These are phyloP conservation scores for Mycena metata DNA, from an alignment of 768 basidiomycete species.

Conservation along the genomic window DNA sequence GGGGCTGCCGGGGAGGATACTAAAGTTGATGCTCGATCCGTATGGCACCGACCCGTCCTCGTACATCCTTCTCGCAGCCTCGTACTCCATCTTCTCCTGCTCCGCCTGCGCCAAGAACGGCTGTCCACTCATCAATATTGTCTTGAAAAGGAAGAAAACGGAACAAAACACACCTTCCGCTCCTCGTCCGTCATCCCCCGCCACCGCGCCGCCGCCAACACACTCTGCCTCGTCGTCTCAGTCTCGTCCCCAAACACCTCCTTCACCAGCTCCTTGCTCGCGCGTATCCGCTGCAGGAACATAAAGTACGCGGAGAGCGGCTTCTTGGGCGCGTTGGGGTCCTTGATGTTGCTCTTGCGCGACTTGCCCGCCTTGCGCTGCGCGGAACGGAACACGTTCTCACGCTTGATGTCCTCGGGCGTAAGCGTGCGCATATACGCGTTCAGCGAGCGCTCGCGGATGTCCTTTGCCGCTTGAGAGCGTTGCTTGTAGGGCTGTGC, in stretches of 20 bases:
- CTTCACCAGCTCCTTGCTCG: slow-evolving; percentile 77
- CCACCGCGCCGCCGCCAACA: slow-evolving; percentile 94
- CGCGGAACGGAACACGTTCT: slow-evolving; percentile 91
- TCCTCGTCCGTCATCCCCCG: slow-evolving; percentile 93
- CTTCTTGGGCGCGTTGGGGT: slow-evolving; percentile 97
- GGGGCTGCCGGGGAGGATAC: slow-evolving; percentile 80
- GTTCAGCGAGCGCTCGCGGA: slow-evolving; percentile 83
- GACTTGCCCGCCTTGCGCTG: slow-evolving; percentile 95
- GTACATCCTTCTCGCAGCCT: slow-evolving; percentile 86
- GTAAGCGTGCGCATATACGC: slow-evolving; percentile 91
- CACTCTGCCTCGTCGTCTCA: slow-evolving; percentile 95
- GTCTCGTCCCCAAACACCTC: slow-evolving; percentile 91
- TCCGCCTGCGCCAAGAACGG: slow-evolving; percentile 95
- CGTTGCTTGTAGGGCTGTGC: slow-evolving; percentile 85
- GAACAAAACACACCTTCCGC: slow-evolving; percentile 74
- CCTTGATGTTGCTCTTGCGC: slow-evolving; percentile 94
- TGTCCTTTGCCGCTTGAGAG: slow-evolving; percentile 87
- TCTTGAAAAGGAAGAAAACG: slow-evolving; percentile 30
- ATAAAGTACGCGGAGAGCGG: slow-evolving; percentile 95
- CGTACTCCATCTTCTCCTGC: slow-evolving; percentile 95
- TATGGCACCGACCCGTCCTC: slow-evolving; percentile 84
- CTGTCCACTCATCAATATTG: slow-evolving; percentile 53
- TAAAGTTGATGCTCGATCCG: slow-evolving; percentile 85
- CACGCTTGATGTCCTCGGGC: slow-evolving; percentile 94
- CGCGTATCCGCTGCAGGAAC: slow-evolving; percentile 92